Percentiles rank a stretch among this genome's conserved stretches.
phyloP scores from a whole-genome alignment of 257 asterid genomes.

The Prunella vulgaris region DNA sequence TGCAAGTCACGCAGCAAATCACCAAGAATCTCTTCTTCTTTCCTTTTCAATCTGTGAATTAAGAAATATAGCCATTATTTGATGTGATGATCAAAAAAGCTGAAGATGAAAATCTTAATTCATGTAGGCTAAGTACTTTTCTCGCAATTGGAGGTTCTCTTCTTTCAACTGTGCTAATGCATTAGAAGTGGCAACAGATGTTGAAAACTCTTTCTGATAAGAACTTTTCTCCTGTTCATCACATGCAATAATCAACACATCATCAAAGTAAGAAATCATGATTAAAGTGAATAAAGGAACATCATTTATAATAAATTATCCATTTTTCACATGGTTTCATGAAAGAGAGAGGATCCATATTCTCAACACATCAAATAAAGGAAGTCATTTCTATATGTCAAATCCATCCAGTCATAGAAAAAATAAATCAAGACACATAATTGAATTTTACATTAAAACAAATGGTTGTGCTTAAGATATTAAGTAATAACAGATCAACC shows the following conservation, averaged over 20 bases:
- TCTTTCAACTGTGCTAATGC: slow-evolving; percentile 54
- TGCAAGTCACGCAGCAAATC: slow-evolving; percentile 68
- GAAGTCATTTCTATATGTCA: neutral
- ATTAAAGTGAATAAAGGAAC: slow-evolving; percentile 4
- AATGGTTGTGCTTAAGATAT: neutral
- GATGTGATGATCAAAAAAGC: slow-evolving; percentile 4
- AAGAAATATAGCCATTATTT: slow-evolving; percentile 5
- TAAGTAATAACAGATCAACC: neutral
- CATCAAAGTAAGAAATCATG: slow-evolving; percentile 8
- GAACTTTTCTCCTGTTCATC: slow-evolving; percentile 38
- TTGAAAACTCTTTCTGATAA: slow-evolving; percentile 19
- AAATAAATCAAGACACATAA: neutral
- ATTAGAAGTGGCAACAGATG: slow-evolving; percentile 34
- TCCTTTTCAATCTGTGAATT: slow-evolving; percentile 56
- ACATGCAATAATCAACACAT: slow-evolving; percentile 16
- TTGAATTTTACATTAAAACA: neutral
- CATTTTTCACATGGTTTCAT: neutral
- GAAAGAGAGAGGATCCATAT: no score
- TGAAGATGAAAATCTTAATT: slow-evolving; percentile 2
- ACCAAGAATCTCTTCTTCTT: slow-evolving; percentile 68
- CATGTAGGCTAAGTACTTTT: slow-evolving; percentile 44
- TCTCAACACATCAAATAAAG: neutral
- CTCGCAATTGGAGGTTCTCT: slow-evolving; percentile 62
- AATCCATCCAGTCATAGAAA: neutral
- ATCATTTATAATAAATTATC: neutral